phyloP scores from a whole-genome alignment of 163 green algal genomes.

The Chlamydomonas reinhardtii region DNA sequence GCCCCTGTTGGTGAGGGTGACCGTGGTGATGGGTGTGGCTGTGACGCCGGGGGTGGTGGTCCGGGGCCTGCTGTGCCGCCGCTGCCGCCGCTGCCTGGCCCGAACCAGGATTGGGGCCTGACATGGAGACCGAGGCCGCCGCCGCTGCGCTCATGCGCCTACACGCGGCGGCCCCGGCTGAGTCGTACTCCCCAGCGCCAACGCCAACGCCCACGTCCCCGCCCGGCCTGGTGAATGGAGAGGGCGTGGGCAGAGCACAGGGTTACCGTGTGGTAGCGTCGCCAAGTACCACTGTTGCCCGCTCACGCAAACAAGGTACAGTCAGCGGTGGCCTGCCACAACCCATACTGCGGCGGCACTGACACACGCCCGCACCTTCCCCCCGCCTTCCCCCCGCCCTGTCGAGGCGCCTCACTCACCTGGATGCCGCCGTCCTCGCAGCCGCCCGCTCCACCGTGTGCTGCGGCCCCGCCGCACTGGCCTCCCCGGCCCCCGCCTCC shows the following conservation, averaged over 20 bases:
- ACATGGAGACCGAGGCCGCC: neutral
- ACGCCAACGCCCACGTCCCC: neutral
- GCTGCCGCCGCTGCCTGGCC: no score
- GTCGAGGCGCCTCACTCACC: neutral
- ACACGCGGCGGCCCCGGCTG: neutral
- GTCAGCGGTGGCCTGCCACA: no score
- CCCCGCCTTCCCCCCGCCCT: neutral
- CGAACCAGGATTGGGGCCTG: no score
- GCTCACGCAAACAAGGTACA: no score
- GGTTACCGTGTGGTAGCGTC: no score
- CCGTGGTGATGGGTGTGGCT: no score
- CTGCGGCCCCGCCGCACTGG: neutral
- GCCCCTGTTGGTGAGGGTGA: no score
- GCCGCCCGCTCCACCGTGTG: neutral
- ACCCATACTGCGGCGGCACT: no score
- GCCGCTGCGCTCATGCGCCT: neutral
- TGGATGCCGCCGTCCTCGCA: slow-evolving; percentile 20
- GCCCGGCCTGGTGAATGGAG: neutral
- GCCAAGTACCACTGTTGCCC: no score
- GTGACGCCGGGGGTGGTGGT: no score
- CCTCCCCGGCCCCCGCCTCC: neutral
- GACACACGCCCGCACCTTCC: no score
- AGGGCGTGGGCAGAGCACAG: neutral
- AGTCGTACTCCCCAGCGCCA: slow-evolving; percentile 17
- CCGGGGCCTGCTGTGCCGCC: no score